Evolutionary conservation across 2,329 filamentous ascomycete species (phyloP), one percentile per base, ranked within the genome.

Genomic region (Fusarium agapanthi): DNA sequence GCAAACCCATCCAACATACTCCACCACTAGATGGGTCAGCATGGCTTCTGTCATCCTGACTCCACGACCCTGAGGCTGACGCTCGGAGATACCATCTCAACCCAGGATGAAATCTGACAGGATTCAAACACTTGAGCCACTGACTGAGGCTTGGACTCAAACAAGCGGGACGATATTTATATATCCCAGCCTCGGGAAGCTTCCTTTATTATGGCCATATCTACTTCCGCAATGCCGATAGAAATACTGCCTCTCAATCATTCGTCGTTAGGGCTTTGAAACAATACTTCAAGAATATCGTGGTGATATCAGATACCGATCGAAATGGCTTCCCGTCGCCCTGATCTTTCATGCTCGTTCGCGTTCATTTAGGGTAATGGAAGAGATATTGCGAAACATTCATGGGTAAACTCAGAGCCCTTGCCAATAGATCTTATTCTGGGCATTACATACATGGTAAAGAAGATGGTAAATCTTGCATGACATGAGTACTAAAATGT

Each of bases 301-400:
- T 18, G 11, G 4, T 7, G 7, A 11, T 35, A 26, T 18, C 5
- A 10, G 0, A 35, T 43, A 54, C 5, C 6, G 1, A 18, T 8
- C 28, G 28, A 26, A 6, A 69, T 72, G 69, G 51, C 55, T 40
- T 37, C 38, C 7, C 45, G 41, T n/a, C 45, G 45, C 40, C 65
- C 65, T 4, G 55, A 70, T 35, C 30, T 86, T 30, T 85, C 84
- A 16, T 16, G 32, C 32, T 34, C 7, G 32, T 34, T 34, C 32
- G 14, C 32, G 30, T 30, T 24, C 12, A 24, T 12, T 4, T 6
- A 22, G 7, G 4, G 9, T 45, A 6, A 50, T 20, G 4, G 16
- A 32, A 5, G 16, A 14, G 2, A 20, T 4, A 2, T 20, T 6
- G 14, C 6, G 6, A 50, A 24, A 20, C 4, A 20, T 6, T 6